Percentiles rank a stretch among this genome's conserved stretches.
phyloP scores from a whole-genome alignment of 2,329 filamentous ascomycete species.

The Massarina eburnea region DNA sequence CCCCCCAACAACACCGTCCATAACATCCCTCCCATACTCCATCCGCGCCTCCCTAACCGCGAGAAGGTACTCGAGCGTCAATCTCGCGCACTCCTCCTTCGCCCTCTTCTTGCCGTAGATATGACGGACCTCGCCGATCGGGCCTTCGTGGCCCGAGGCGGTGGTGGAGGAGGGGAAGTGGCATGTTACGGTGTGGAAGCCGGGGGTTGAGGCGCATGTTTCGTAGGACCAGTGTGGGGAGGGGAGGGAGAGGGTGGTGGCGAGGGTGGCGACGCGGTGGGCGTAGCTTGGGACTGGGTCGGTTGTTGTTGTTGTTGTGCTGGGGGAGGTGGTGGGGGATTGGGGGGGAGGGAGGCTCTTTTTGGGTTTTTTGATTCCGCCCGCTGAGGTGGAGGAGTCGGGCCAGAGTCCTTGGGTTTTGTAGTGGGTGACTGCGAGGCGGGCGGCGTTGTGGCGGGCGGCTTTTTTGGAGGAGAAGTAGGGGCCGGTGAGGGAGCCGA shows the following conservation, averaged over 20 bases:
- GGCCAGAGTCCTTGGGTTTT: slow-evolving; percentile 38
- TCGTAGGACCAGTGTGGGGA: slow-evolving; percentile 24
- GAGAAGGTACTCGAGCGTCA: slow-evolving; percentile 44
- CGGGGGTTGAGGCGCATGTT: slow-evolving; percentile 8
- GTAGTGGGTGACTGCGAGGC: slow-evolving; percentile 46
- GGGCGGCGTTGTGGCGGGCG: slow-evolving; percentile 46
- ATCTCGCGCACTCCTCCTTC: slow-evolving; percentile 51
- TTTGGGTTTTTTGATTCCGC: slow-evolving; percentile 39
- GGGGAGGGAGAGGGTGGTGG: slow-evolving; percentile 20
- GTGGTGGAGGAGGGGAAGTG: slow-evolving; percentile 41
- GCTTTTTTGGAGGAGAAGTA: slow-evolving; percentile 45
- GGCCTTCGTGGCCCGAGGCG: slow-evolving; percentile 22
- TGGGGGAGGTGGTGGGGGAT: not conserved
- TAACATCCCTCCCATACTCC: slow-evolving; percentile 15
- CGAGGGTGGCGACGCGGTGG: slow-evolving; percentile 21
- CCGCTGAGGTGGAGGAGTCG: slow-evolving; percentile 13
- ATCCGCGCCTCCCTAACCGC: slow-evolving; percentile 32
- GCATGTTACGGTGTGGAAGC: slow-evolving; percentile 41
- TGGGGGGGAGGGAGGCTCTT: too few species aligned
- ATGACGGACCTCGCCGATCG: slow-evolving; percentile 46
- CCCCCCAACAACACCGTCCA: slow-evolving; percentile 13
- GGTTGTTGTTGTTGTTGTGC: too few species aligned
- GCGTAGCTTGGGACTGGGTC: slow-evolving; percentile 9
- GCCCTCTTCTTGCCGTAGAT: slow-evolving; percentile 54
- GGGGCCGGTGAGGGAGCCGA: slow-evolving; percentile 34